Conservation (phyloP, 768 basidiomycete species). For the Leccinum variicolor region DNA sequence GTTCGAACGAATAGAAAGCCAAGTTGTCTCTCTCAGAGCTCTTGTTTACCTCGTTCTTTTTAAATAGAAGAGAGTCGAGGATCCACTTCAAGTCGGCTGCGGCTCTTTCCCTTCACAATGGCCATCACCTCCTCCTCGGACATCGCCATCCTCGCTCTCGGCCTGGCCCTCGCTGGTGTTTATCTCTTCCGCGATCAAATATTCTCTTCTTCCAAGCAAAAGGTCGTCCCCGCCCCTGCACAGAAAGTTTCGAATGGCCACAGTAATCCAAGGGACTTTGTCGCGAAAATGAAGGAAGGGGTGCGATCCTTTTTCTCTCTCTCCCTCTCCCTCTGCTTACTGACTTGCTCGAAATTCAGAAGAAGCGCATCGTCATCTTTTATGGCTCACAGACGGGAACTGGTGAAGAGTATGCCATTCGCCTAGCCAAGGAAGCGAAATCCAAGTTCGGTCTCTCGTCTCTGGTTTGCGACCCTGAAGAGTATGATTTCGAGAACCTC, state of each 20-base stretch:
- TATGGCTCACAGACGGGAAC: conserved; percentile 99
- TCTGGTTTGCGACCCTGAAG: conserved; percentile 96
- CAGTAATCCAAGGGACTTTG: conserved; percentile 90
- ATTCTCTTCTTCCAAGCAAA: conserved; percentile 65
- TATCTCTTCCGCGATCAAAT: conserved; percentile 86
- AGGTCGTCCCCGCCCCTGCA: conserved; percentile 45
- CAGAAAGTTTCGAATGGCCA: conserved; percentile 55
- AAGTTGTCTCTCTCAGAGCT: not conserved
- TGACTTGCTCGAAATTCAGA: conserved; percentile 44
- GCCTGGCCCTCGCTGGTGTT: conserved; percentile 69
- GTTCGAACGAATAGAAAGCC: conserved; percentile 32
- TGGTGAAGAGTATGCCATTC: conserved; percentile 96
- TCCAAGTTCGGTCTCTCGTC: conserved; percentile 93
- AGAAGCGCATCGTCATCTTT: conserved; percentile 95
- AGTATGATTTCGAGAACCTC: conserved; percentile 97
- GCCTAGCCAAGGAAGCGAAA: conserved; percentile 97
- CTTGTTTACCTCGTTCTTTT: conserved; percentile 13
- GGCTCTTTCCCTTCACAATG: conserved; percentile 35
- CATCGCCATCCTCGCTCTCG: conserved; percentile 65
- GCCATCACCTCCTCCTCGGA: conserved; percentile 67
- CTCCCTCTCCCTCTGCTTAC: conserved; percentile 4
- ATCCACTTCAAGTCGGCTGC: not conserved
- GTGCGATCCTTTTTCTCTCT: conserved; percentile 44
- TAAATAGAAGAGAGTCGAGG: not conserved
- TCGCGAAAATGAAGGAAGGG: conserved; percentile 89